phyloP scores from a whole-genome alignment of 768 basidiomycete species.

The Xerocomellus dryophilus region DNA sequence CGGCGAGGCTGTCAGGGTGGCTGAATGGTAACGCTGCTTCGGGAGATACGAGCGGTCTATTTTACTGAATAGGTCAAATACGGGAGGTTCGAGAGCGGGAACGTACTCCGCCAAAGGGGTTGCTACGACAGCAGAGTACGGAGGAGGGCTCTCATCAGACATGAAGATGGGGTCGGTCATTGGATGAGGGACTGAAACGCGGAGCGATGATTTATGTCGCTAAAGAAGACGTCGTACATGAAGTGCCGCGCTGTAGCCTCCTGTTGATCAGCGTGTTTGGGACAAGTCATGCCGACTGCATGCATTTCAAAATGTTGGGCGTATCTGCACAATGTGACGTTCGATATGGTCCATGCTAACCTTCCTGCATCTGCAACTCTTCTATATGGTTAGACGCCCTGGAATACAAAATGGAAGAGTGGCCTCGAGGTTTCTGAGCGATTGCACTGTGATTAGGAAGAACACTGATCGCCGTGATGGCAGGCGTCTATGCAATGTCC shows the following conservation, averaged over 20 bases:
- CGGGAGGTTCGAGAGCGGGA: not conserved
- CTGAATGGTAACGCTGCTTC: slow-evolving; percentile 6
- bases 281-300: not conserved
- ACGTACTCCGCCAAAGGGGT: slow-evolving; percentile 4
- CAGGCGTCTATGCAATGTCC: not conserved
- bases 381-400: not conserved
- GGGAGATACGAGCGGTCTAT: not conserved
- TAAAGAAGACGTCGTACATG: not conserved
- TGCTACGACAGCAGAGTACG: slow-evolving; percentile 12
- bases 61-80: not conserved
- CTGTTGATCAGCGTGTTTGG: slow-evolving; percentile 1
- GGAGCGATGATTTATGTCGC: not conserved
- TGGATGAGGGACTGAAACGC: not conserved
- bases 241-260: not conserved
- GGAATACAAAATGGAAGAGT: not conserved
- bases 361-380: no score
- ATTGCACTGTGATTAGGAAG: not conserved
- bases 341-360: not conserved
- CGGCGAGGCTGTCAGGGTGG: slow-evolving; percentile 3
- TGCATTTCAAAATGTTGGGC: not conserved
- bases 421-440: not conserved
- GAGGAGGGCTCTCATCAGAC: slow-evolving; percentile 16
- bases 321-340: slow-evolving; percentile 7
- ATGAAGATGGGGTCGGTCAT: not conserved
- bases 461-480: not conserved